These are phyloP conservation scores for Porogramme epimiltina DNA, from an alignment of 1,284 basidiomycete species.

Conservation along the genomic window DNA sequence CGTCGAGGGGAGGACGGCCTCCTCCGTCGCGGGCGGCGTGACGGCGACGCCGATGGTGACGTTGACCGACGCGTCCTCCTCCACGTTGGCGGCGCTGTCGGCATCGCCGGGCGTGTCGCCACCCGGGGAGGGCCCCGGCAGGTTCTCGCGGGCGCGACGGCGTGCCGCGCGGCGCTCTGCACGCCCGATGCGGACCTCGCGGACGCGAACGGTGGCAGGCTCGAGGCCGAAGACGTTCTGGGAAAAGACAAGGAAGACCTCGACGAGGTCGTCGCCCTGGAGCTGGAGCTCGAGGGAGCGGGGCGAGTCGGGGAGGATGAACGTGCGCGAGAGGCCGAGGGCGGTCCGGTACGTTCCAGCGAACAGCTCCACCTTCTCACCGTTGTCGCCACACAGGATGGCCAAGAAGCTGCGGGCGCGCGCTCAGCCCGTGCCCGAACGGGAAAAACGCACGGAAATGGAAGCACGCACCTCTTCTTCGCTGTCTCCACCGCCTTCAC, in stretches of 20 bases:
- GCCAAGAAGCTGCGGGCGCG: slow-evolving; percentile 72
- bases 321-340: slow-evolving; percentile 78
- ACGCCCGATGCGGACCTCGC: slow-evolving; percentile 85
- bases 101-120: slow-evolving; percentile 34
- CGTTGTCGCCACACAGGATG: slow-evolving; percentile 87
- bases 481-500: slow-evolving; percentile 85
- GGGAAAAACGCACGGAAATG: neutral
- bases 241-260: slow-evolving; percentile 84
- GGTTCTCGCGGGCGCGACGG: slow-evolving; percentile 67
- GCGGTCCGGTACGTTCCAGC: slow-evolving; percentile 84
- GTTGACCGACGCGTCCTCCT: slow-evolving; percentile 65
- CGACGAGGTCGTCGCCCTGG: slow-evolving; percentile 89
- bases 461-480: slow-evolving; percentile 73
- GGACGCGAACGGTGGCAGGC: slow-evolving; percentile 87
- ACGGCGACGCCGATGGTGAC: slow-evolving; percentile 67
- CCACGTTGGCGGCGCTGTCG: slow-evolving; percentile 36
- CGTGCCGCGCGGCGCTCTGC: slow-evolving; percentile 83
- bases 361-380: slow-evolving; percentile 90
- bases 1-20: slow-evolving; percentile 9
- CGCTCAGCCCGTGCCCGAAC: slow-evolving; percentile 7
- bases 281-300: slow-evolving; percentile 82
- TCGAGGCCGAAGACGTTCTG: slow-evolving; percentile 89
- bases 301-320: slow-evolving; percentile 87
- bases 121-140: slow-evolving; percentile 47
- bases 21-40: slow-evolving; percentile 28